A percentile compares a stretch with the other conserved stretches of the same genome.
Conservation (phyloP, 2,329 filamentous ascomycete genomes). For the Botryotinia calthae region DNA sequence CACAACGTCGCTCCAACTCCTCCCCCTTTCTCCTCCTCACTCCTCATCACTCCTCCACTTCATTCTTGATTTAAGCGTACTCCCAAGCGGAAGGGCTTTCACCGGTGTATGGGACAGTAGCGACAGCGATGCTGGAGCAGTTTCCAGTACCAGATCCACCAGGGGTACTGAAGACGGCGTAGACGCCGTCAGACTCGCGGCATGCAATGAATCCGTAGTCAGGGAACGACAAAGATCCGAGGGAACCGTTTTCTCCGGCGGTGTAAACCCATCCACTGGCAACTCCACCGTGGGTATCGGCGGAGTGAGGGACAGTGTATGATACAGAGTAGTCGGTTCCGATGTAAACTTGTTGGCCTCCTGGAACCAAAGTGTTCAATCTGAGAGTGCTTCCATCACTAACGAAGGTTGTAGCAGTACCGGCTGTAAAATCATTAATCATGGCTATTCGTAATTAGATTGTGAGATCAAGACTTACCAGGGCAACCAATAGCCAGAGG, state of each 20-base stretch:
- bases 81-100: not conserved
- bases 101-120: not conserved
- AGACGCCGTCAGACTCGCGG: not conserved
- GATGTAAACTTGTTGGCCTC: constrained; percentile 19
- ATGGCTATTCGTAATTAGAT: no score
- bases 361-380: constrained; percentile 10
- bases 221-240: not conserved
- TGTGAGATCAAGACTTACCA: not conserved
- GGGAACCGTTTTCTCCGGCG: not conserved
- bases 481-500: constrained; percentile 25
- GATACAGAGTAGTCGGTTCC: not conserved
- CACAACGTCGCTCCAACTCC: not conserved
- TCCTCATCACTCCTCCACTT: not conserved
- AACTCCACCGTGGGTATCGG: not conserved
- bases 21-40: not conserved
- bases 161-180: not conserved
- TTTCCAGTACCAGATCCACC: constrained; percentile 9
- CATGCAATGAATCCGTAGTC: constrained; percentile 18
- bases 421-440: not conserved
- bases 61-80: not conserved
- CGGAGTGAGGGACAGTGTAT: constrained; percentile 11
- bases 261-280: not conserved
- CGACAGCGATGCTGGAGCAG: not conserved
- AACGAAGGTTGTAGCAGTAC: not conserved
- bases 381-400: not conserved